Evolutionary conservation across 2,329 filamentous ascomycete genomes (phyloP).

Genomic region (Diaporthe humulicola): DNA sequence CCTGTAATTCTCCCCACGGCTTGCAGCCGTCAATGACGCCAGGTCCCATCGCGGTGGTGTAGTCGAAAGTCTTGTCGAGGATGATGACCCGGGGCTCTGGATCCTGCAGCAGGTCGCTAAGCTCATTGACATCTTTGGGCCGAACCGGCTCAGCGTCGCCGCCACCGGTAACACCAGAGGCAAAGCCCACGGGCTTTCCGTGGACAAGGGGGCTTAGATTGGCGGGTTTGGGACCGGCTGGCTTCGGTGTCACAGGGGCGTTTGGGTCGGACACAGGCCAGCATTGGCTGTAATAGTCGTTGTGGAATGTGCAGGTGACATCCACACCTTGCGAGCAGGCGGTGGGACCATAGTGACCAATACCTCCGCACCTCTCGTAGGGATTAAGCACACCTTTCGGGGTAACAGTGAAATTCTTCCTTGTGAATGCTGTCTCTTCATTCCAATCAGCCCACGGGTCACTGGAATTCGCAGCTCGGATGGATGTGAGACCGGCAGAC

Average conservation of each 20-base stretch:
- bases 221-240: not conserved
- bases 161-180: slow-evolving; percentile 2
- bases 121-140: slow-evolving; percentile 1
- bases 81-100: slow-evolving; percentile 68
- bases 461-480: not conserved
- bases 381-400: not conserved
- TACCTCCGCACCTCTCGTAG: slow-evolving; percentile 9
- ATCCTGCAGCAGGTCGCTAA: slow-evolving; percentile 64
- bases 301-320: not conserved
- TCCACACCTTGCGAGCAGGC: not conserved
- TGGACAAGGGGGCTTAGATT: not conserved
- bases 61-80: slow-evolving; percentile 68
- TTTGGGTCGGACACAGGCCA: not conserved
- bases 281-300: not conserved
- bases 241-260: not conserved
- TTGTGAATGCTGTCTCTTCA: not conserved
- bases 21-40: slow-evolving; percentile 67
- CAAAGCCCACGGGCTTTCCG: not conserved
- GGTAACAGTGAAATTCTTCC: not conserved
- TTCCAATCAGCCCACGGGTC: not conserved
- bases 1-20: slow-evolving; percentile 65
- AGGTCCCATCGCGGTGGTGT: slow-evolving; percentile 66
- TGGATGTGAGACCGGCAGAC: not conserved
- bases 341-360: not conserved
- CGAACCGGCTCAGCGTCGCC: slow-evolving; percentile 1